These are phyloP conservation scores for Cymbidium sinense DNA, from an alignment of 106 monocot species.

Conservation along the genomic window DNA sequence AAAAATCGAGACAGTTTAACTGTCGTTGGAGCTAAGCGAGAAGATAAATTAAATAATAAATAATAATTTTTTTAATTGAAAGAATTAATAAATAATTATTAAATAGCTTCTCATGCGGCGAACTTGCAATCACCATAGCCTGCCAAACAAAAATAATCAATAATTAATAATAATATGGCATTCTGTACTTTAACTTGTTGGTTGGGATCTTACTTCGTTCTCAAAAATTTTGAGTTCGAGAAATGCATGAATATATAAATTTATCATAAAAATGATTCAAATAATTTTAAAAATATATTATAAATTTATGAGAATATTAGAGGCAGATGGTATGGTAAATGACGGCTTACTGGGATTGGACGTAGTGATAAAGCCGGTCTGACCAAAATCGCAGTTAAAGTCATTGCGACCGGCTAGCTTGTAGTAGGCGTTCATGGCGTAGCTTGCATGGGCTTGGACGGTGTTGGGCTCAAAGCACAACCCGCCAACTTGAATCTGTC, in stretches of 20 bases:
- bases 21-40: too few relatives aligned
- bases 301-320: background rate
- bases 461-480: conserved; percentile 59
- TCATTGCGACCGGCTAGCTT: conserved; percentile 45
- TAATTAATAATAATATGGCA: background rate
- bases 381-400: conserved; percentile 62
- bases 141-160: background rate
- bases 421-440: conserved; percentile 82
- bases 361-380: conserved; percentile 39
- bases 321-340: too few relatives aligned
- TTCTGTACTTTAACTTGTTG: too few relatives aligned
- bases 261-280: too few relatives aligned
- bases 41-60: background rate
- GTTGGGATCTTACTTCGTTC: too few relatives aligned
- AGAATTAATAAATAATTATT: background rate
- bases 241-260: too few relatives aligned
- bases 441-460: conserved; percentile 48
- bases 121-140: conserved; percentile 7
- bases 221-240: too few relatives aligned
- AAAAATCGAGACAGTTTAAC: too few relatives aligned
- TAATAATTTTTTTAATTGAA: background rate
- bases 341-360: conserved; percentile 73
- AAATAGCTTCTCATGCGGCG: background rate
- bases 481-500: conserved; percentile 48
- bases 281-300: too few relatives aligned